These are phyloP conservation scores for Lactarius hatsudake DNA, from an alignment of 768 basidiomycete genomes.

Conservation along the genomic window DNA sequence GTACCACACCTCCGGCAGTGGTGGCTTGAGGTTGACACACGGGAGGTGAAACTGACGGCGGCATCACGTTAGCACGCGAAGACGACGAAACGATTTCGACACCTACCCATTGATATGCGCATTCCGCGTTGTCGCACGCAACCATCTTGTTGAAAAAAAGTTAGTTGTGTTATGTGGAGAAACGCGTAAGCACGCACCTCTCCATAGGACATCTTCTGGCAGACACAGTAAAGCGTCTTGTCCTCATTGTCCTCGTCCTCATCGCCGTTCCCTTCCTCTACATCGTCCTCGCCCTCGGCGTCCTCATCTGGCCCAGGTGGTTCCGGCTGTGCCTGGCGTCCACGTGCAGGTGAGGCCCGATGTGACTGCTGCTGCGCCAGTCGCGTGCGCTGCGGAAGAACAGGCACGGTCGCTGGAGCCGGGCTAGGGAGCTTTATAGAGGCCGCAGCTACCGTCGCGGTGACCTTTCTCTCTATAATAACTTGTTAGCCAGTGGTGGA, in stretches of 20 bases:
- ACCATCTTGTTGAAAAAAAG: slow-evolving; percentile 22
- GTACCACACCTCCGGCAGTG: slow-evolving; percentile 57
- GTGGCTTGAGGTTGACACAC: slow-evolving; percentile 56
- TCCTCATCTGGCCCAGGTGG: slow-evolving; percentile 33
- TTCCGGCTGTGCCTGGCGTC: slow-evolving; percentile 13
- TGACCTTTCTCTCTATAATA: slow-evolving; percentile 28
- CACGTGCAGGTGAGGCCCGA: slow-evolving; percentile 24
- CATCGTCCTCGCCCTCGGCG: slow-evolving; percentile 38
- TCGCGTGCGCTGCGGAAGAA: slow-evolving; percentile 31
- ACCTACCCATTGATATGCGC: slow-evolving; percentile 28
- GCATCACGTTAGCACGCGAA: slow-evolving; percentile 1
- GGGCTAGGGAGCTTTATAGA: slow-evolving; percentile 39
- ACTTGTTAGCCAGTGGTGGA: background rate
- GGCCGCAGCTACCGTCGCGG: slow-evolving; percentile 28
- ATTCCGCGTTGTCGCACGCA: slow-evolving; percentile 26
- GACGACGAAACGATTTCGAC: background rate
- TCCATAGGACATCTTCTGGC: slow-evolving; percentile 60
- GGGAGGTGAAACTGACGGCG: slow-evolving; percentile 56
- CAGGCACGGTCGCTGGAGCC: slow-evolving; percentile 30
- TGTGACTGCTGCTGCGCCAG: slow-evolving; percentile 32
- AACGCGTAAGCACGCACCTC: slow-evolving; percentile 39
- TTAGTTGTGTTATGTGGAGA: background rate
- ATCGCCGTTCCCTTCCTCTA: slow-evolving; percentile 40
- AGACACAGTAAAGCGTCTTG: slow-evolving; percentile 60
- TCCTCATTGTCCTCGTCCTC: slow-evolving; percentile 55